Evolutionary conservation across 208 protist genomes (phyloP), one percentile per base, ranked within the genome.

Genomic region (Leishmania arabica): DNA sequence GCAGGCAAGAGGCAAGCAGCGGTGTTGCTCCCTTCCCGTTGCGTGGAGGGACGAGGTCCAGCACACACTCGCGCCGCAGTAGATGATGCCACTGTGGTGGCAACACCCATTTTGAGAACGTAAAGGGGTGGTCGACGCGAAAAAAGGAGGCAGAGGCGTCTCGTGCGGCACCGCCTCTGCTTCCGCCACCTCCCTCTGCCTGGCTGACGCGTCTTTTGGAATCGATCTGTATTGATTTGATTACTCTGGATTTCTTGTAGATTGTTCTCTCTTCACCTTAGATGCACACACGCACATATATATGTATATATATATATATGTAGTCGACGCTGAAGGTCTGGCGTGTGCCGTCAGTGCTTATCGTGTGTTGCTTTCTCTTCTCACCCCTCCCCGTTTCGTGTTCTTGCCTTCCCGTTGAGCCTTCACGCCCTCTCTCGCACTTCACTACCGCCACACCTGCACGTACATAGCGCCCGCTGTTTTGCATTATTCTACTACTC

Each of bases 221-320:
- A 5, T 49, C 15, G 9, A 42, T 49, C 3, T 70, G 40, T 17
- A 19, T 68, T 7, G 5, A 2, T 71, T 4, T 1, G 1, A n/a
- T 71, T 9, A 11, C 24, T 27, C 21, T 21, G 2, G 54, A n/a
- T 24, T 45, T 70, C 40, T 8, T 54, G 4, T 73, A 47, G 15
- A 53, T 2, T 27, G 19, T 73, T 73, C 13, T 73, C 24, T 5
- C 68, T 73, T 73, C 40, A 51, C 45, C 68, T 73, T 73, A 73
- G 68, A 73, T 76, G 51, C 71, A 15, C n/a, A 62, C n/a, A 19
- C 70, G 17, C 19, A 74, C 47, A 24, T 15, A 58, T 47, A 62
- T 15, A 45, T 34, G 2, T 40, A 72, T 47, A 4, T 2, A 53
- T n/a, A 11, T 37, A 53, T 17, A 15, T 7, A 31, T 31, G 13